phyloP scores from a whole-genome alignment of 1,284 basidiomycete species.

The Sporisorium scitamineum region DNA sequence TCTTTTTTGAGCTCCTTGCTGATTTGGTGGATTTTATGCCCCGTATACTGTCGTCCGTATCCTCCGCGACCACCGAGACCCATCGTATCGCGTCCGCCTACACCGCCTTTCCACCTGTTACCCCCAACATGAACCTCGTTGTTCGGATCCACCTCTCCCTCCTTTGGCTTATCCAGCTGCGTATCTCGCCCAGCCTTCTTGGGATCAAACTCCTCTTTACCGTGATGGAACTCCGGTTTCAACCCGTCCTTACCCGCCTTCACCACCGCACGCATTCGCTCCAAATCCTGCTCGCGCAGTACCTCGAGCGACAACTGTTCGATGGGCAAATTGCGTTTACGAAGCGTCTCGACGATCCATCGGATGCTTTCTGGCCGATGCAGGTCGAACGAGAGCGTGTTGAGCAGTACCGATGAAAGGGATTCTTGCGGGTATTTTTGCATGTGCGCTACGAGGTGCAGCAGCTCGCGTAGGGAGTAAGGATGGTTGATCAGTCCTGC shows the following conservation, averaged over 20 bases:
- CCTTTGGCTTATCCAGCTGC: slow-evolving; percentile 64
- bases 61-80: slow-evolving; percentile 69
- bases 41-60: slow-evolving; percentile 62
- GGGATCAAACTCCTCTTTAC: slow-evolving; percentile 55
- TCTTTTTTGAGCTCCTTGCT: slow-evolving; percentile 66
- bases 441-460: slow-evolving; percentile 69
- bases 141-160: slow-evolving; percentile 66
- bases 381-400: slow-evolving; percentile 69
- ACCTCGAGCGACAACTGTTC: slow-evolving; percentile 59
- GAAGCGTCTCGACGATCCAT: slow-evolving; percentile 62
- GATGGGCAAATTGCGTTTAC: slow-evolving; percentile 59
- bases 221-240: slow-evolving; percentile 50
- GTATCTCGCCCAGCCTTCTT: slow-evolving; percentile 54
- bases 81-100: slow-evolving; percentile 69
- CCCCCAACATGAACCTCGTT: slow-evolving; percentile 69
- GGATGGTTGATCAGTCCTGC: slow-evolving; percentile 67
- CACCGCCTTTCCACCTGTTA: slow-evolving; percentile 70
- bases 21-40: slow-evolving; percentile 69
- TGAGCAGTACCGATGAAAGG: slow-evolving; percentile 68
- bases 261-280: slow-evolving; percentile 29
- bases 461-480: slow-evolving; percentile 69
- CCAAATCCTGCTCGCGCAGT: slow-evolving; percentile 47
- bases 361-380: slow-evolving; percentile 68
- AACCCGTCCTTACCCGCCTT: slow-evolving; percentile 45
- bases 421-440: slow-evolving; percentile 66